Base-by-base conservation (phyloP, 257 asterid genomes). In the Fraxinus quadrangulata region DNA sequence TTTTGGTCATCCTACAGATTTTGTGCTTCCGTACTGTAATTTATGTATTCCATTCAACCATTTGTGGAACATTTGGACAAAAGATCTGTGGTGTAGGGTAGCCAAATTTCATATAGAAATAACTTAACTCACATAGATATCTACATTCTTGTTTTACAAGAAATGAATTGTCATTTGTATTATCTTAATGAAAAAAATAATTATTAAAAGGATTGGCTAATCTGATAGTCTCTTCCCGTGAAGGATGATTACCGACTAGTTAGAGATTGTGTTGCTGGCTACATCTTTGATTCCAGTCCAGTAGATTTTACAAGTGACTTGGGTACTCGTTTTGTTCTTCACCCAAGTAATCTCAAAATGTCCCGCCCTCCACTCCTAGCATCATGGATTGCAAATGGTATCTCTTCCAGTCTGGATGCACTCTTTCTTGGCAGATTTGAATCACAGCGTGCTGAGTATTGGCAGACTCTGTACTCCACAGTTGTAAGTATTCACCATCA, bases 381-480 rank as follows among this genome's bases (percentile, higher is more conserved):
- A 14, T 84, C 95, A 37, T 96, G 95, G 97, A 83, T 96, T 77
- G 93, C 88, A 40, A 83, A 76, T 67, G 91, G 96, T 42, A 80
- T 92, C 67, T 84, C 97, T 77, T 92, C 97, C 81, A 76, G 94
- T 81, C 84, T 96, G 71, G 98, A 96, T 63, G 83, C 94, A 16
- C 86, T 96, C 85, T 96, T 93, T 85, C 96, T 90, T 61, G 81
- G 86, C 82, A 87, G 88, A 82, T 87, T 92, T 69, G 99, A 96
- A 82, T 69, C 88, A 17, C 96, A 96, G 78, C 91, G 99, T 56
- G 98, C 99, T 1, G 94, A 93, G 78, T 92, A 87, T 81, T 96
- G 99, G 99, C 98, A 96, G 87, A 96, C 97, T 73, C 89, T 96
- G 51, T 93, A 93, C 72, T 88, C 97, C 76, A 88, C 98, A 47